Evolutionary conservation across 1,284 basidiomycete genomes (phyloP), one percentile per base, ranked within the genome.

Genomic region (Ganoderma resinaceum): DNA sequence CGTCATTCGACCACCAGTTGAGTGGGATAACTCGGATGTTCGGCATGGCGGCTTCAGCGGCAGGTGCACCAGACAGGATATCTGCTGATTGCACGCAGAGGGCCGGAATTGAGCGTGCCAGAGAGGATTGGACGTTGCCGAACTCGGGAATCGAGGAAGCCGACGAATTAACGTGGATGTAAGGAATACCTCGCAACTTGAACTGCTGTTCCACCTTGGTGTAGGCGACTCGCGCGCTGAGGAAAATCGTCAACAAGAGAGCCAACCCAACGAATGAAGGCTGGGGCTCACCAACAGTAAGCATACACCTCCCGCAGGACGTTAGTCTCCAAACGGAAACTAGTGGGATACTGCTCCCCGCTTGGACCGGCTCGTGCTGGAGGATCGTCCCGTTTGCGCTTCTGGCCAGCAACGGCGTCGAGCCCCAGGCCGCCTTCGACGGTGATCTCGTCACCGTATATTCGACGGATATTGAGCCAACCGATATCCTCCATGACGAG

Each of bases 131-230:
- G 61, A 86, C 84, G 74, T 85, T 85, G 2, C 82, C 81, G 40
- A 90, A 73, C 55, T 87, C 86, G 29, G 84, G 80, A 0, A 85
- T 80, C 38, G 37, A 16, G 37, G 82, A 73, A 7, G 82, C 79
- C 23, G 84, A 82, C n/a, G 92, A 89, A 73, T 88, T 90, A 73
- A 95, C 91, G 63, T 92, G 88, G 2, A 85, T 88, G 76, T 91
- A 96, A 0, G 93, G 90, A 66, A 98, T 95, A 16, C 86, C 86
- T 20, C 93, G 91, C 40, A 88, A 80, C 78, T 95, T 95, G 76
- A 98, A 89, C 79, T 97, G 96, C 66, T 89, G 85, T 78, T 98
- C 95, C 64, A 98, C 90, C 74, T 91, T 94, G 70, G 90, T 91
- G 77, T 95, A 95, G 20, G 95, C 91, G n/a, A 97, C 93, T 9